Evolutionary conservation across 2,329 filamentous ascomycete genomes (phyloP), one percentile per base, ranked within the genome.

Genomic region (Alternaria metachromatica): DNA sequence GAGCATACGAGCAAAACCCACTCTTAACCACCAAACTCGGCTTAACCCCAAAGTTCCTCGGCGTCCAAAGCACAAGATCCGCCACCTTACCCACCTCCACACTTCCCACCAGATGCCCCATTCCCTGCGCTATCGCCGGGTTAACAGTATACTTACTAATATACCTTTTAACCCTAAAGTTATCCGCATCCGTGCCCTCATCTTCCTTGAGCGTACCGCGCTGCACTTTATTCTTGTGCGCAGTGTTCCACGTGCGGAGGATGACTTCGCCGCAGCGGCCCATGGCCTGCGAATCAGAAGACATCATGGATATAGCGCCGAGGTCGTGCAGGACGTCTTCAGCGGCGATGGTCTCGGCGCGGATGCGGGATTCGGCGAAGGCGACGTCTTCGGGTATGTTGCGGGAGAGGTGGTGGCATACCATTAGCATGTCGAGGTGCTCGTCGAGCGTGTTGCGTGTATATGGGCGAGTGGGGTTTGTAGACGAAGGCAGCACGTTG

Each of bases 401-500:
- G 80, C 92, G 93, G 56, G 90, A 94, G 10, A 98, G 84, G 76
- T 98, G 95, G 80, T 98, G 95, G 84, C 95, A 98, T 41, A 97
- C 93, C 95, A 97, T 97, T 50, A 97, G 84, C 95, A 98, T 98
- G 82, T 98, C 95, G 13, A 97, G 87, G 81, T 98, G 95, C 81
- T 98, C 95, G 76, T 97, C 95, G 0, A 98, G 87, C 0, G 95
- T 98, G 83, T 98, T 97, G 69, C 87, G 85, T 2, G 95, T 98
- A 80, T 90, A 97, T 0, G 95, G 95, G 3, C 94, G 86, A 2
- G 95, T 98, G 0, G 95, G 95, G 78, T 97, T 98, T 0, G 95
- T 98, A 50, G 91, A 95, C 6, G 90, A 93, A 0, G 95, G 95
- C 1, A 98, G 87, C 3, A 98, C 94, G 76, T 98, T 96, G 51